Evolutionary conservation across 2,329 filamentous ascomycete genomes (phyloP).

Genomic region (Blumeria graminis): DNA sequence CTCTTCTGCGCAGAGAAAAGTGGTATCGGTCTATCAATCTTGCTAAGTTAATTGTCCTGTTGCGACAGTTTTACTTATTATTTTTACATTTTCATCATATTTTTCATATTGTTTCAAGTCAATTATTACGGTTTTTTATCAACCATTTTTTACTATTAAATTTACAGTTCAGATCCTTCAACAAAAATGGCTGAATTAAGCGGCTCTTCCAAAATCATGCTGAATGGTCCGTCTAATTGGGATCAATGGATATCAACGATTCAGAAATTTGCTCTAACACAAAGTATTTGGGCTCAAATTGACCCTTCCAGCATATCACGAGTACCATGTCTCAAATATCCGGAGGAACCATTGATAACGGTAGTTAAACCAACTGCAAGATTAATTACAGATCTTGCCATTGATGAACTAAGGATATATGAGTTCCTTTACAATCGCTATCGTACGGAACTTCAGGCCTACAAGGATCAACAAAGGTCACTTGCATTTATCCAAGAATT

Average conservation of each 20-base stretch:
- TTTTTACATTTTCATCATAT: not conserved
- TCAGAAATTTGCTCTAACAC: not conserved
- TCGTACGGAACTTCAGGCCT: not conserved
- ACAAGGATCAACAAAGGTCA: not conserved
- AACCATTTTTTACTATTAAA: not conserved
- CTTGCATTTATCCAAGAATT: not conserved
- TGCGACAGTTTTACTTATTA: not conserved
- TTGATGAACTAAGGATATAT: not conserved
- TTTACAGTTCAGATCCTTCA: not conserved
- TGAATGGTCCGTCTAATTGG: not conserved
- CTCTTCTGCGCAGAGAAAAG: not conserved
- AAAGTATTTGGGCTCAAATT: not conserved
- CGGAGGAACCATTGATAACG: not conserved
- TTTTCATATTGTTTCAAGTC: not conserved
- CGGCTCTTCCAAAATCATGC: not conserved
- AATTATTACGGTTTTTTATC: not conserved
- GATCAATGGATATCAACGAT: not conserved
- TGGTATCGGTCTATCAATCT: not conserved
- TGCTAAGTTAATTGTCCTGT: not conserved
- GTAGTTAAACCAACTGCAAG: not conserved
- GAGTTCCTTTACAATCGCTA: not conserved
- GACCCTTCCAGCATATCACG: not conserved
- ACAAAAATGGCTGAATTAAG: not conserved
- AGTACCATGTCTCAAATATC: not conserved
- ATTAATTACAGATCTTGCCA: not conserved